Conservation (phyloP, 2,329 filamentous ascomycete genomes). For the Phaeoacremonium minimum region DNA sequence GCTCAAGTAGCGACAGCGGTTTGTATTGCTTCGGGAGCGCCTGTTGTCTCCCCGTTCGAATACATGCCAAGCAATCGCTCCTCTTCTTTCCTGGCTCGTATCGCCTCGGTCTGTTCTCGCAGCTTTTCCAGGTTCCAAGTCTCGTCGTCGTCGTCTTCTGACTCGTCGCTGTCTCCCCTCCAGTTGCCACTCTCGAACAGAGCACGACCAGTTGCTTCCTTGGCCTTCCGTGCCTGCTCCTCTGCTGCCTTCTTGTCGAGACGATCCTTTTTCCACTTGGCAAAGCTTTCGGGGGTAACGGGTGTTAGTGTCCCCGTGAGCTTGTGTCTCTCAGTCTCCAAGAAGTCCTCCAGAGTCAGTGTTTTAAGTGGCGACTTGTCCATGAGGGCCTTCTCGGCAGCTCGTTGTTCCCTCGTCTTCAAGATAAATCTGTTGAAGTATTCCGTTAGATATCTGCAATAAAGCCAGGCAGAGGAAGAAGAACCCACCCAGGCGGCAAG, state of each 20-base stretch:
- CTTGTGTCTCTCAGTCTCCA: constrained; percentile 95
- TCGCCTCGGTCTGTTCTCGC: constrained; percentile 76
- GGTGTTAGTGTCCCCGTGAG: constrained; percentile 87
- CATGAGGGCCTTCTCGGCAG: constrained; percentile 90
- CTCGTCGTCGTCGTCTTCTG: constrained; percentile 50
- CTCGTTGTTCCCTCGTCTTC: constrained; percentile 95
- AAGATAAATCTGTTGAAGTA: constrained; percentile 70
- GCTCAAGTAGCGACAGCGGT: too few relatives aligned
- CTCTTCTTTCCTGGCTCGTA: constrained; percentile 72
- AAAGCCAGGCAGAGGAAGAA: neutral
- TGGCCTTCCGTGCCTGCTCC: constrained; percentile 81
- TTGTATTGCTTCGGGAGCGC: neutral
- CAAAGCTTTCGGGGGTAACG: constrained; percentile 87
- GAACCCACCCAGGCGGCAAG: constrained; percentile 81
- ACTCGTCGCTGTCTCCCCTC: constrained; percentile 59
- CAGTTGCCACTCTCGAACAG: constrained; percentile 97
- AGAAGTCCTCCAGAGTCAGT: constrained; percentile 92
- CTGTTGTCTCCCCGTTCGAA: too few relatives aligned
- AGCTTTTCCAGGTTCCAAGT: constrained; percentile 79
- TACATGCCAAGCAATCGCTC: constrained; percentile 54
- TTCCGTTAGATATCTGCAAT: constrained; percentile 6
- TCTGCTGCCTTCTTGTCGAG: constrained; percentile 95
- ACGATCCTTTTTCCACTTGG: constrained; percentile 95
- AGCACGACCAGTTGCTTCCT: constrained; percentile 91
- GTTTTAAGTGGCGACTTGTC: constrained; percentile 95